Evolutionary conservation across 108 stramenopile genomes (phyloP), one percentile per base, ranked within the genome.

Genomic region (Pseudonitzschia multiseries): DNA sequence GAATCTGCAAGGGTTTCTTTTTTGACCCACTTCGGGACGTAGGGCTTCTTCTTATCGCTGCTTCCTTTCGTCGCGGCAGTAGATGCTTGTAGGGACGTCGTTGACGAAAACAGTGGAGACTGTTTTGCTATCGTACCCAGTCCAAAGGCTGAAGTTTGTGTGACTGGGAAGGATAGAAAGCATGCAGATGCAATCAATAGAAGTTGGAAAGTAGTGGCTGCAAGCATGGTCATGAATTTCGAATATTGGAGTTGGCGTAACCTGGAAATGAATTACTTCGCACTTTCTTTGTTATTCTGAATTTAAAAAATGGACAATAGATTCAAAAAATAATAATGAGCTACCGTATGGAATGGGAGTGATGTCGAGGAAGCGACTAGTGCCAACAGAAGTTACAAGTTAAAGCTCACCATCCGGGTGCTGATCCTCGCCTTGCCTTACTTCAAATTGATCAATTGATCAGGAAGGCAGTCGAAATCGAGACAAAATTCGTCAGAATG

Each of bases 1-100:
- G 59, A 44, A 42, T 84, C 90, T 9, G 87, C 92, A 9, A 93
- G 72, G 52, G 89, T 91, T 26, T 77, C 78, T 76, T 89, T 93
- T 84, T 93, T 93, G 53, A 83, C 89, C 92, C 92, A 93, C 72
- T 93, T 93, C 21, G 92, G 92, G 15, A 73, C 78, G 53, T 93
- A 93, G 18, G 79, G 77, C 48, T 80, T 69, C 0, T 26, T 60
- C 51, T 80, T 42, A 29, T 32, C 57, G n/a, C 18, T 18, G 71
- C 31, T 18, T 22, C n/a, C 52, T n/a, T 29, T 9, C 0, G n/a
- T 26, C 6, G 28, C 28, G 44, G 59, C 44, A 17, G 69, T 22
- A 4, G 53, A 68, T 18, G 46, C 46, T 48, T 48, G 46, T 48
- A 48, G 46, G 13, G 46, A 46, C 43, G 65, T 42, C 27, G 65